Evolutionary conservation across 768 basidiomycete species (phyloP).

Genomic region (Leccinum variicolor): DNA sequence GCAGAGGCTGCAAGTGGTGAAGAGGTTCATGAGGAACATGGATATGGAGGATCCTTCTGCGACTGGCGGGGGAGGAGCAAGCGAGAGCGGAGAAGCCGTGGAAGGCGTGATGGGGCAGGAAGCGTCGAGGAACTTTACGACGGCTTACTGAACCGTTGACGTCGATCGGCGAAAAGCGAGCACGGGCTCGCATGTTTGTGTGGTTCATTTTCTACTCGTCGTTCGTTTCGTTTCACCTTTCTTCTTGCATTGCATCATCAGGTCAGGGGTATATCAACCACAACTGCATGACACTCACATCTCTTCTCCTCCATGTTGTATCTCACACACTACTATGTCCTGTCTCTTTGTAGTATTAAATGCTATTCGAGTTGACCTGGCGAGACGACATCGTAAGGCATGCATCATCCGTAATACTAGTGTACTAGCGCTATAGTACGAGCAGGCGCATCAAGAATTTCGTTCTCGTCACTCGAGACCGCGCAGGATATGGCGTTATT

Average conservation of each 20-base stretch:
- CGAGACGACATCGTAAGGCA: too few relatives aligned
- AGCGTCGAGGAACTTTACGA: slow-evolving; percentile 56
- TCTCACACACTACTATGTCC: slow-evolving; percentile 1
- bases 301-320: slow-evolving; percentile 8
- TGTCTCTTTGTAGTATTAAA: slow-evolving; percentile 5
- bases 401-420: too few relatives aligned
- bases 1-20: slow-evolving; percentile 72
- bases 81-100: slow-evolving; percentile 18
- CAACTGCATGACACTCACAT: slow-evolving; percentile 7
- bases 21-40: slow-evolving; percentile 48
- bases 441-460: too few relatives aligned
- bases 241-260: slow-evolving; percentile 9
- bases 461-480: too few relatives aligned
- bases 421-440: too few relatives aligned
- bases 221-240: slow-evolving; percentile 16
- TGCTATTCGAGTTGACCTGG: background rate
- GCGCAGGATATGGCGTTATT: too few relatives aligned
- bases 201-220: slow-evolving; percentile 1
- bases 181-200: background rate
- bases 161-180: slow-evolving; percentile 5
- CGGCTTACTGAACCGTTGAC: slow-evolving; percentile 36
- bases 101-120: slow-evolving; percentile 54
- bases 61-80: slow-evolving; percentile 20
- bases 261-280: slow-evolving; percentile 8
- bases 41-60: slow-evolving; percentile 19